Evolutionary conservation across 1,139 yeast species (phyloP).

Genomic region (Suhomyces choctaworum): DNA sequence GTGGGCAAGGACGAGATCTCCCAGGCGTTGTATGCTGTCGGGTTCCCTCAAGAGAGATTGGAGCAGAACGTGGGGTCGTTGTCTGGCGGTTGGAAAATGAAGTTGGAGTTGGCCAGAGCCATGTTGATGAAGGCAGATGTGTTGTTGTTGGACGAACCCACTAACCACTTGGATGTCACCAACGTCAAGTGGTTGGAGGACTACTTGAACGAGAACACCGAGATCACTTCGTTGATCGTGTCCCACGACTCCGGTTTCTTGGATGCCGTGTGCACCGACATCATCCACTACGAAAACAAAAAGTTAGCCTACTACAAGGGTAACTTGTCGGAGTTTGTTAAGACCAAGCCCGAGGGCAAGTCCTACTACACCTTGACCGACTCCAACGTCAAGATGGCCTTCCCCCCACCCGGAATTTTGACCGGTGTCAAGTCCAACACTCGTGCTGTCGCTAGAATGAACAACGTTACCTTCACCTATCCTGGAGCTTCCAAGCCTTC

Average conservation of each 20-base stretch:
- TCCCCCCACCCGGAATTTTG: conserved; percentile 97
- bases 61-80: conserved; percentile 89
- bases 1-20: conserved; percentile 72
- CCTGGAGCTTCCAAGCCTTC: conserved; percentile 91
- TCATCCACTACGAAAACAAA: conserved; percentile 94
- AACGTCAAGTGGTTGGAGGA: conserved; percentile 95
- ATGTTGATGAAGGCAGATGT: conserved; percentile 98
- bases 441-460: conserved; percentile 90
- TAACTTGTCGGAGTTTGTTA: conserved; percentile 88
- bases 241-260: conserved; percentile 97
- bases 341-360: conserved; percentile 92
- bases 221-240: conserved; percentile 91
- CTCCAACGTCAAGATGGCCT: conserved; percentile 91
- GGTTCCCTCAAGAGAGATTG: conserved; percentile 88
- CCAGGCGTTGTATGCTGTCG: conserved; percentile 76
- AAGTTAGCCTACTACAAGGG: conserved; percentile 95
- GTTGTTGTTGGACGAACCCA: conserved; percentile 93
- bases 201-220: conserved; percentile 74
- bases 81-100: conserved; percentile 99
- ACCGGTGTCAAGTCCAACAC: conserved; percentile 96
- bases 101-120: conserved; percentile 95
- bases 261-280: conserved; percentile 94
- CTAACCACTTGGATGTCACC: conserved; percentile 93
- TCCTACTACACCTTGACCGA: conserved; percentile 95
- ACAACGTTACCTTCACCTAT: conserved; percentile 81